These are phyloP conservation scores for Xylaria flabelliformis DNA, from an alignment of 495 filamentous ascomycete species.

Conservation along the genomic window DNA sequence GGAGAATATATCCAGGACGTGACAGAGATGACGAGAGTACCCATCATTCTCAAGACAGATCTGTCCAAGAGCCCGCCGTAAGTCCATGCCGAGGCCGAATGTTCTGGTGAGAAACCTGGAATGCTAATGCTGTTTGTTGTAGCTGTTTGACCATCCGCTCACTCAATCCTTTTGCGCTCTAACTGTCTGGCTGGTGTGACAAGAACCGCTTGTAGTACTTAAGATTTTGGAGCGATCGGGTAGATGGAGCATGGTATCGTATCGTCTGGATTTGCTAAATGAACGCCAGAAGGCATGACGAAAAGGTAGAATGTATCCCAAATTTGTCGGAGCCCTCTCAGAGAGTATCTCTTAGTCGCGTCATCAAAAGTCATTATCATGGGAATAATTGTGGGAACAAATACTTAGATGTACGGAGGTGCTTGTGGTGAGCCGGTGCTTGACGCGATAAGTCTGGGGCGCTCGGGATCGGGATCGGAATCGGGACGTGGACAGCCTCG, in stretches of 20 bases:
- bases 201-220: constrained; percentile 28
- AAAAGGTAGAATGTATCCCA: constrained; percentile 24
- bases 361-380: constrained; percentile 19
- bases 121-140: constrained; percentile 44
- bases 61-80: constrained; percentile 98
- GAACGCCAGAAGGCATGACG: constrained; percentile 6
- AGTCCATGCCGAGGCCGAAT: constrained; percentile 49
- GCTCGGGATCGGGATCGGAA: constrained; percentile 10
- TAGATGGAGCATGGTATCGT: constrained; percentile 20
- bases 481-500: constrained; percentile 8
- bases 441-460: constrained; percentile 13
- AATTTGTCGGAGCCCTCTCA: constrained; percentile 10
- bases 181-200: constrained; percentile 31
- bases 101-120: not conserved
- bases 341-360: constrained; percentile 14
- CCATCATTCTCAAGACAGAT: constrained; percentile 97
- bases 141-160: constrained; percentile 98
- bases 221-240: constrained; percentile 29
- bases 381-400: constrained; percentile 17
- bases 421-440: not conserved
- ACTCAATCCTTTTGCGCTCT: constrained; percentile 95
- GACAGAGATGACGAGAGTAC: constrained; percentile 94
- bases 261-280: constrained; percentile 31
- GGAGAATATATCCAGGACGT: constrained; percentile 98
- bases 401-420: constrained; percentile 20